Base-by-base conservation (phyloP, 257 asterid genomes). In the Penstemon davidsonii region DNA sequence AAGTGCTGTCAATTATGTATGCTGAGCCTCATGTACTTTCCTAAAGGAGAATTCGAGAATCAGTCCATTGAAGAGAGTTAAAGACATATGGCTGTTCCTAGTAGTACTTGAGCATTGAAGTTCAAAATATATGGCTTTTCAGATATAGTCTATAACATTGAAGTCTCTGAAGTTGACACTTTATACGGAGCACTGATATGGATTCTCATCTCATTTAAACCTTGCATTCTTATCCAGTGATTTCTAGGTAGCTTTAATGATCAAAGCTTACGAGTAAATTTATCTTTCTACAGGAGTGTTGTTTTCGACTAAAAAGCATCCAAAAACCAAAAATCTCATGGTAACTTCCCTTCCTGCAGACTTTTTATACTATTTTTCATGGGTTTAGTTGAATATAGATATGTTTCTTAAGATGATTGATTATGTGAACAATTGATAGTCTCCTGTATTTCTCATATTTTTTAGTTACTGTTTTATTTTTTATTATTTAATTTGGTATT, bases 301-400 rank as follows among this genome's bases (percentile, higher is more conserved):
- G 71, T 93, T 93, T 75, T 79, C 96, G 36, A 88, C 99, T 4
- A 93, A 84, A 82, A 93, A 88, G 65, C 99, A 93, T 75, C 91
- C 89, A 13, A 86, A 81, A 80, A 93, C 97, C 60, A 93, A 90
- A 88, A 85, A 90, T 80, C 91, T 93, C 72, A 85, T 88, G 97
- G 99, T 93, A 90, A 84, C 36, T 64, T 69, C 57, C 69, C 71
- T 51, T 64, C 44, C 74, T 51, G 19, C 58, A 41, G 25, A n/a
- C 65, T 50, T 62, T 12, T 52, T 59, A 8, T 44, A 55, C 70
- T 68, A 19, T 18, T 69, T 59, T 56, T 13, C 11, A 47, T 43
- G 71, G 50, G 33, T 42, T 64, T 56, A n/a, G 58, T 36, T 62
- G 47, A 55, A 18, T 62, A 42, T n/a, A 55, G 18, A n/a, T 15